Conservation (phyloP, 75 land plant genomes). For the Ceratopteris richardii region DNA sequence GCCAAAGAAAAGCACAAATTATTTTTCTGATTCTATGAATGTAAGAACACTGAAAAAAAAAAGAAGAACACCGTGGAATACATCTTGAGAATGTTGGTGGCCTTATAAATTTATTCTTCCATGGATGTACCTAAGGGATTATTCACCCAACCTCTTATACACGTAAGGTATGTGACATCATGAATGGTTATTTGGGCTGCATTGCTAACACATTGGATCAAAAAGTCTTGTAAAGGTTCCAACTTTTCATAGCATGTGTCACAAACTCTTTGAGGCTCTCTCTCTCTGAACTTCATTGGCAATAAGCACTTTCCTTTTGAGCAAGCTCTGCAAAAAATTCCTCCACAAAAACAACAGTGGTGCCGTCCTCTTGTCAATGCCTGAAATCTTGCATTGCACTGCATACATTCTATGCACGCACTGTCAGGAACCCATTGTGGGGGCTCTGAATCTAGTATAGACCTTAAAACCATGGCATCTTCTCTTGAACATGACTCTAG, state of each 20-base stretch:
- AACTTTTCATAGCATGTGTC: slow-evolving; percentile 71
- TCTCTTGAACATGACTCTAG: slow-evolving; percentile 29
- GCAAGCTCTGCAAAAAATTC: slow-evolving; percentile 63
- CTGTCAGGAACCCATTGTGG: slow-evolving; percentile 89
- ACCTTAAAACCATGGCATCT: slow-evolving; percentile 27
- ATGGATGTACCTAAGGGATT: slow-evolving; percentile 69
- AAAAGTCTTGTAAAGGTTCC: slow-evolving; percentile 56
- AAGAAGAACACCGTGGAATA: slow-evolving; percentile 41
- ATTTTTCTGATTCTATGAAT: too few relatives aligned
- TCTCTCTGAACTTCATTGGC: slow-evolving; percentile 63
- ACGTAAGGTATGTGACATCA: slow-evolving; percentile 79
- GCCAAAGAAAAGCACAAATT: too few relatives aligned
- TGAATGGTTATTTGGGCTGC: slow-evolving; percentile 69
- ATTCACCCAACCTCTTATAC: slow-evolving; percentile 71
- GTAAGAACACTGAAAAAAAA: too few relatives aligned
- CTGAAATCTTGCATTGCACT: slow-evolving; percentile 52
- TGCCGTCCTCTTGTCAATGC: slow-evolving; percentile 65
- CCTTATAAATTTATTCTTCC: slow-evolving; percentile 80
- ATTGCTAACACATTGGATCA: slow-evolving; percentile 58
- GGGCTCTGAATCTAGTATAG: slow-evolving; percentile 72
- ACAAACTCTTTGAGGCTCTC: slow-evolving; percentile 81
- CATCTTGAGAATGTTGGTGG: slow-evolving; percentile 49
- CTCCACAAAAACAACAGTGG: slow-evolving; percentile 87
- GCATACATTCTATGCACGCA: slow-evolving; percentile 48
- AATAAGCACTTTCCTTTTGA: slow-evolving; percentile 64